phyloP scores from a whole-genome alignment of 106 monocot genomes.

The Vanilla planifolia region DNA sequence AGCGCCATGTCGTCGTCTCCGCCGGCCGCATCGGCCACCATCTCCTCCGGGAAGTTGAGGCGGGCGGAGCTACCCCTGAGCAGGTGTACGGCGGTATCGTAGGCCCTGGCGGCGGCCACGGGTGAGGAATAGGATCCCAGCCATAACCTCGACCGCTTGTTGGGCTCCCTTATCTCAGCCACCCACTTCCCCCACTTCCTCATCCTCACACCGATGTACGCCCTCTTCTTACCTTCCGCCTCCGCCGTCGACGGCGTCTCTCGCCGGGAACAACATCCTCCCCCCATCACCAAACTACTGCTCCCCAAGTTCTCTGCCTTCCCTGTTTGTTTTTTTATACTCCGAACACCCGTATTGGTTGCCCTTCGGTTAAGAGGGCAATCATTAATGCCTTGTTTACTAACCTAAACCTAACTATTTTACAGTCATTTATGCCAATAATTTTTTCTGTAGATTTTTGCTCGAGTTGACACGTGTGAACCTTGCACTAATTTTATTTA shows the following conservation, averaged over 20 bases:
- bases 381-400: too few species aligned
- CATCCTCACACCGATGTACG: conserved; percentile 36
- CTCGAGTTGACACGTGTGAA: too few species aligned
- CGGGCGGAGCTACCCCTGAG: conserved; percentile 42
- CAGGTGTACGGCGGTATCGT: conserved; percentile 48
- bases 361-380: too few species aligned
- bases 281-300: neutral
- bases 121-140: conserved; percentile 43
- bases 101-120: conserved; percentile 50
- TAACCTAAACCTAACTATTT: too few species aligned
- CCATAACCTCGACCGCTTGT: conserved; percentile 49
- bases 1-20: neutral
- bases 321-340: too few species aligned
- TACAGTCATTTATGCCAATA: too few species aligned
- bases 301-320: too few species aligned
- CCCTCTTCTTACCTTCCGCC: conserved; percentile 7
- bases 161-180: conserved; percentile 67
- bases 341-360: too few species aligned
- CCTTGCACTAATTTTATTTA: too few species aligned
- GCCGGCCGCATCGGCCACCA: neutral
- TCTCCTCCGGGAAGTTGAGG: conserved; percentile 43
- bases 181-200: conserved; percentile 81
- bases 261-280: neutral
- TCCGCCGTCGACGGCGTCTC: neutral
- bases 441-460: too few species aligned